Evolutionary conservation across 2,329 filamentous ascomycete species (phyloP).

Genomic region (Colletotrichum liaoningense): DNA sequence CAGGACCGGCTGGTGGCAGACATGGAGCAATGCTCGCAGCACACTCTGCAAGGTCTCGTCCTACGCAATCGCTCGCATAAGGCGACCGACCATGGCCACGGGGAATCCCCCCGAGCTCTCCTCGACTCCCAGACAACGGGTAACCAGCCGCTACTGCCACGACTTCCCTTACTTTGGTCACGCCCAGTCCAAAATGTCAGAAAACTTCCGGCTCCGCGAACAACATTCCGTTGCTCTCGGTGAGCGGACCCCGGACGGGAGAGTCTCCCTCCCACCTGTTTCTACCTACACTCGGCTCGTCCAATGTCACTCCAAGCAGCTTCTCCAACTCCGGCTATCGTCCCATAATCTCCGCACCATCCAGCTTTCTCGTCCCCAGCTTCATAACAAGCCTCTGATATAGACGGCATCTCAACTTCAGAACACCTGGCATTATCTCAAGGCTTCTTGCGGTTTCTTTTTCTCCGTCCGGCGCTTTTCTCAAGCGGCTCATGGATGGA

Average conservation of each 20-base stretch:
- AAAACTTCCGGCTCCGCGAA: background rate
- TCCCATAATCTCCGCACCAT: slow-evolving; percentile 15
- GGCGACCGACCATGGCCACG: background rate
- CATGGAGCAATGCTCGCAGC: background rate
- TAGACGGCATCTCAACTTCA: slow-evolving; percentile 2
- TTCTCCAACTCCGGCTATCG: slow-evolving; percentile 23
- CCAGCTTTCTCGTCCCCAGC: background rate
- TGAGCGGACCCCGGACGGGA: slow-evolving; percentile 16
- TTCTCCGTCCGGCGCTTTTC: background rate
- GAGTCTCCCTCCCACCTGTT: slow-evolving; percentile 1
- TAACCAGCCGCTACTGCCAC: background rate
- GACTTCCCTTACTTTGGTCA: background rate
- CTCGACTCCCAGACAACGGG: slow-evolving; percentile 13
- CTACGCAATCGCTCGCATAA: background rate
- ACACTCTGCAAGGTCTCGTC: background rate
- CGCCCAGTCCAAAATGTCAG: background rate
- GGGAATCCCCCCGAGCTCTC: slow-evolving; percentile 18
- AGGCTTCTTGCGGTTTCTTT: background rate
- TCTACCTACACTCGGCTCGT: slow-evolving; percentile 4
- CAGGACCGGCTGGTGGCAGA: background rate
- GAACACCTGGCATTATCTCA: slow-evolving; percentile 4
- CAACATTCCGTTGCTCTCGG: background rate
- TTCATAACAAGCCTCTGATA: slow-evolving; percentile 2
- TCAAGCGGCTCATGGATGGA: background rate
- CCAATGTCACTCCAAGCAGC: background rate